Evolutionary conservation across 495 filamentous ascomycete species (phyloP), one percentile per base, ranked within the genome.

Genomic region (Talaromyces borbonicus): DNA sequence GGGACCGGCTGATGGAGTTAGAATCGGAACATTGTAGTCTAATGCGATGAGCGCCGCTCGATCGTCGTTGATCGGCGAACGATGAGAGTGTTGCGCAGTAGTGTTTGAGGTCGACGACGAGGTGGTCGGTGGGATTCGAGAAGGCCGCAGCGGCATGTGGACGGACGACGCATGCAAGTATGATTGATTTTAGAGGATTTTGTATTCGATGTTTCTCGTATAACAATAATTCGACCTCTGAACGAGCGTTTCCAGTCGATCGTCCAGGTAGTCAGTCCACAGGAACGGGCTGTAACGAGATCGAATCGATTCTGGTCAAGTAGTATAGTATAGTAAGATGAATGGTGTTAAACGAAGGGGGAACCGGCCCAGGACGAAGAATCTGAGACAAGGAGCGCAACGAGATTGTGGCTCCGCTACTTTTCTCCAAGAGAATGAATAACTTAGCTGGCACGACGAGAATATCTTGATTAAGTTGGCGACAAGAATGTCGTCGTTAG

Each of bases 111-210:
- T 63, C 46, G 56, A 53, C 41, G 46, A 55, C 47, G 59, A 53
- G 46, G 57, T 59, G 50, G 56, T 52, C 32, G 64, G 61, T 39
- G 53, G 52, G 42, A 63, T 62, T 56, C 59, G 65, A 49, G 58
- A 54, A 48, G 54, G 54, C 50, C 54, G 59, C 54, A 65, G 59
- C 56, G 68, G 62, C 66, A 70, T 68, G 50, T 55, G 57, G 58
- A 59, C n/a, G n/a, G n/a, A n/a, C 57, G 52, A 41, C 15, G 38
- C 38, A 41, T 41, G 22, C 26, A 41, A 24, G 11, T 38, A 12
- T 3, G 2, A 23, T 38, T 8, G n/a, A n/a, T n/a, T n/a, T n/a
- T n/a, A n/a, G n/a, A 30, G 27, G 27, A 30, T 30, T 12, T 30
- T 30, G 27, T 30, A n/a, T n/a, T n/a, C n/a, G n/a, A n/a, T n/a